These are phyloP conservation scores for Cyclocybe cylindracea DNA, from an alignment of 768 basidiomycete genomes.

Conservation along the genomic window DNA sequence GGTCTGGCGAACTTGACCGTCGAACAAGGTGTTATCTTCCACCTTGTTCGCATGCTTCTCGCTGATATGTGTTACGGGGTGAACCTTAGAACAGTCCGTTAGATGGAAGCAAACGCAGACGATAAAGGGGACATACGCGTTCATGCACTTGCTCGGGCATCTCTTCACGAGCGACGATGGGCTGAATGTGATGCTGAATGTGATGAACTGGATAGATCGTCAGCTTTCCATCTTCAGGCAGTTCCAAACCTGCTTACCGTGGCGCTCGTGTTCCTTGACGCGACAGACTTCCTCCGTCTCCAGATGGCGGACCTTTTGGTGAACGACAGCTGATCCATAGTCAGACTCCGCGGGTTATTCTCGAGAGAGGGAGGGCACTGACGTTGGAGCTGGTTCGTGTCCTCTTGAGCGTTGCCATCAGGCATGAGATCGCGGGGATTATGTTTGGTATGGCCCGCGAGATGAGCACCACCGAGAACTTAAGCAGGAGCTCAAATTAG, in stretches of 20 bases:
- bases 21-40: conserved; percentile 28
- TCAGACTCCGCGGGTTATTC: neutral
- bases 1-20: conserved; percentile 26
- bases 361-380: neutral
- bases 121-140: conserved; percentile 15
- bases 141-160: conserved; percentile 25
- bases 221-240: neutral
- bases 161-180: conserved; percentile 26
- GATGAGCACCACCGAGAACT: conserved; percentile 11
- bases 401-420: conserved; percentile 15
- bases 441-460: conserved; percentile 11
- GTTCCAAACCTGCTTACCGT: conserved; percentile 23
- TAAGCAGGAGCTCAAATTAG: neutral
- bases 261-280: conserved; percentile 33
- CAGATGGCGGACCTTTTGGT: conserved; percentile 26
- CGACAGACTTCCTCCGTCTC: conserved; percentile 32
- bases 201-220: conserved; percentile 29
- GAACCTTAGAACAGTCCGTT: conserved; percentile 14
- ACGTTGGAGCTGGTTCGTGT: conserved; percentile 23
- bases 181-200: conserved; percentile 38
- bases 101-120: neutral
- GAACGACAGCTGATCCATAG: conserved; percentile 22
- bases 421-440: conserved; percentile 15
- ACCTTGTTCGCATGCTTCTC: conserved; percentile 28
- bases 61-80: conserved; percentile 25